These are phyloP conservation scores for Candida mattraensis DNA, from an alignment of 805 yeast genomes.

Conservation along the genomic window DNA sequence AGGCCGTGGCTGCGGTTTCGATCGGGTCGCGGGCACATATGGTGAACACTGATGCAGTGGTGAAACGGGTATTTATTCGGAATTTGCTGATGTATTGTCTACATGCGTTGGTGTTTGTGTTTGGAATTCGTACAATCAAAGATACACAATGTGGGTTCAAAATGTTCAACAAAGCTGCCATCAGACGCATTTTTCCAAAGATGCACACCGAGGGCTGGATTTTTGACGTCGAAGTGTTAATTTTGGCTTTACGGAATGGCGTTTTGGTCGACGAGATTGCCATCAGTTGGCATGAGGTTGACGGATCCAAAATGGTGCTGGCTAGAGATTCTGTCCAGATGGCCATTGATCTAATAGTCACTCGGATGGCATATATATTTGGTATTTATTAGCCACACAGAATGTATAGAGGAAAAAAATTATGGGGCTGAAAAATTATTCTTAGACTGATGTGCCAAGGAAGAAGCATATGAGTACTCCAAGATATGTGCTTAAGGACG, in stretches of 20 bases:
- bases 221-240: conserved; percentile 89
- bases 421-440: not conserved
- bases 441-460: not conserved
- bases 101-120: conserved; percentile 79
- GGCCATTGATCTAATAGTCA: conserved; percentile 92
- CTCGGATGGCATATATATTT: conserved; percentile 80
- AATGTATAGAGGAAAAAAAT: conserved; percentile 1
- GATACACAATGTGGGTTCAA: conserved; percentile 99
- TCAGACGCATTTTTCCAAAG: conserved; percentile 69
- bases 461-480: conserved; percentile 14
- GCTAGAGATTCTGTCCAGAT: conserved; percentile 87
- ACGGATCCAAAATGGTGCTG: conserved; percentile 89
- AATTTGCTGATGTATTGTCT: conserved; percentile 92
- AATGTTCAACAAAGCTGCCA: conserved; percentile 74
- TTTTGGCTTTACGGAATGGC: conserved; percentile 70
- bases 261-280: conserved; percentile 76
- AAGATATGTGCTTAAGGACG: conserved; percentile 29
- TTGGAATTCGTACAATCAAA: conserved; percentile 82
- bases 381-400: conserved; percentile 60
- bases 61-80: conserved; percentile 84
- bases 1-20: conserved; percentile 56
- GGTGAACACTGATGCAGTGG: conserved; percentile 95
- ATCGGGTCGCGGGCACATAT: conserved; percentile 96
- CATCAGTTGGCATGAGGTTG: conserved; percentile 96
- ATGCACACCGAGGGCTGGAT: conserved; percentile 99